A percentile compares a stretch with the other conserved stretches of the same genome.
Evolutionary conservation across 2,329 filamentous ascomycete genomes (phyloP).

Genomic region (Sarocladium brachiariae): DNA sequence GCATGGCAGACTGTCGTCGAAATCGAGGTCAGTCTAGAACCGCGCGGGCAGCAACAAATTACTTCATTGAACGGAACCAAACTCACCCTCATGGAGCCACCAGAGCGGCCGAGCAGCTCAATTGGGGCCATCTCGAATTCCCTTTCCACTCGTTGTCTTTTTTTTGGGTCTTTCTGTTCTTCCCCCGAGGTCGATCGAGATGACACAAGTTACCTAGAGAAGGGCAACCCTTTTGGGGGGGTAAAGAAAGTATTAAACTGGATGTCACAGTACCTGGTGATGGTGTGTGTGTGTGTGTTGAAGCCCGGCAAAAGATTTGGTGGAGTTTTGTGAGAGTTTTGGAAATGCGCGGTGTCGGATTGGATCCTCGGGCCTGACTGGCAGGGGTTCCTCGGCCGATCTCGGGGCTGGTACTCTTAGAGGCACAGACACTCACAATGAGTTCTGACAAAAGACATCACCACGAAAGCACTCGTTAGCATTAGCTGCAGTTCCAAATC

Average conservation of each 20-base stretch:
- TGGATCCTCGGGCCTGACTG: constrained; percentile 18
- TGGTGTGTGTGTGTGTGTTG: no score
- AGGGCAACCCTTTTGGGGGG: no score
- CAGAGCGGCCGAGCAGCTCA: constrained; percentile 41
- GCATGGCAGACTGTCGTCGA: constrained; percentile 28
- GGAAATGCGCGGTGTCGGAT: constrained; percentile 28
- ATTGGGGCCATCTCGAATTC: constrained; percentile 40
- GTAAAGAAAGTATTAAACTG: no score
- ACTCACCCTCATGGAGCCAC: constrained; percentile 39
- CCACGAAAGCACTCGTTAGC: not conserved
- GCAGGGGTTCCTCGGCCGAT: not conserved
- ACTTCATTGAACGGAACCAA: no score
- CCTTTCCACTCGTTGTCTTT: no score
- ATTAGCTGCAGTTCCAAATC: no score
- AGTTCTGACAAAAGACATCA: not conserved
- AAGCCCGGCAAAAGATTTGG: constrained; percentile 14
- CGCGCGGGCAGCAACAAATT: not conserved
- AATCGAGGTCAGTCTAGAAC: no score
- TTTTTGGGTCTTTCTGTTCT: not conserved
- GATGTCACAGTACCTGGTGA: no score
- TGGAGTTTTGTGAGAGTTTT: constrained; percentile 21
- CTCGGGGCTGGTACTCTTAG: not conserved
- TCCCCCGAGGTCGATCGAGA: not conserved
- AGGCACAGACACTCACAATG: no score
- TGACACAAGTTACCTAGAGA: not conserved